Conservation (phyloP, 768 basidiomycete species). For the Tulasnella sp. region DNA sequence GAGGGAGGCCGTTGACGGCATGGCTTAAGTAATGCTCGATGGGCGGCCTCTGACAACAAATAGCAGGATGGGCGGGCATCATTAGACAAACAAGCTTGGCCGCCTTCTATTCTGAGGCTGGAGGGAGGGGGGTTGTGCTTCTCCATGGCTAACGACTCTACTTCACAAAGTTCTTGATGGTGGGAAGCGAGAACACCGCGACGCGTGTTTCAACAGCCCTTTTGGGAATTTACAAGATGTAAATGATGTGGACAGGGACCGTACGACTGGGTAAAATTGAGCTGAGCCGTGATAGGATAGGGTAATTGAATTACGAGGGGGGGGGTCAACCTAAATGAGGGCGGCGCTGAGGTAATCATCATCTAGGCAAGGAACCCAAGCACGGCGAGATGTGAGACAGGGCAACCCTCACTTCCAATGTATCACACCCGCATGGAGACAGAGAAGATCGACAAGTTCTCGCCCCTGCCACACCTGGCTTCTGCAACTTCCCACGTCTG, state of each 20-base stretch:
- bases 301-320: slow-evolving; percentile 2
- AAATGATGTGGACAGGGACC: background rate
- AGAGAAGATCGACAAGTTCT: slow-evolving; percentile 1
- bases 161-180: slow-evolving; percentile 6
- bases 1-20: background rate
- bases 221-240: slow-evolving; percentile 6
- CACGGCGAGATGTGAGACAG: slow-evolving; percentile 1
- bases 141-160: background rate
- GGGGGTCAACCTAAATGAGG: slow-evolving; percentile 1
- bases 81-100: background rate
- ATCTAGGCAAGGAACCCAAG: slow-evolving; percentile 2
- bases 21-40: background rate
- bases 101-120: background rate
- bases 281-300: slow-evolving; percentile 6
- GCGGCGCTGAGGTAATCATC: background rate
- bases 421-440: slow-evolving; percentile 6
- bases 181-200: background rate
- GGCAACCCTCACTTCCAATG: slow-evolving; percentile 4
- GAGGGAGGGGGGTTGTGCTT: background rate
- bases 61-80: background rate
- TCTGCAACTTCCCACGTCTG: slow-evolving; percentile 2
- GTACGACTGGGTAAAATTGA: background rate
- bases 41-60: background rate
- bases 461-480: slow-evolving; percentile 2
- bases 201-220: background rate